Base-by-base conservation (phyloP, 78 protist species). In the Dictyostelium capitatum region DNA sequence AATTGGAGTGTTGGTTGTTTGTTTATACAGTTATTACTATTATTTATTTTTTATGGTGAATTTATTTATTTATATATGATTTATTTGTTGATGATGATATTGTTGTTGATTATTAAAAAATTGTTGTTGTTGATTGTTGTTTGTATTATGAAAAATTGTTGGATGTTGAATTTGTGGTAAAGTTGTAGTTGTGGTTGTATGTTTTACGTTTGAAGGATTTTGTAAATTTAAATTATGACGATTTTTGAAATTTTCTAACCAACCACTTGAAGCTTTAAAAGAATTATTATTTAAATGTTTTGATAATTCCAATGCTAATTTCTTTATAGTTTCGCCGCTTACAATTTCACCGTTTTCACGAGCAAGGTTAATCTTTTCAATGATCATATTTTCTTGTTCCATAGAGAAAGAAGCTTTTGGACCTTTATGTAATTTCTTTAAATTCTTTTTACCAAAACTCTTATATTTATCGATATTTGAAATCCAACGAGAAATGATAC, bases 391-490 rank as follows among this genome's bases (percentile, higher is more conserved):
- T 37, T 85, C 92, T 75, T 85, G 92, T 47, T 85, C 83, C 48
- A 48, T 64, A n/a, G 92, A 85, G 83, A 85, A 85, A 0, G 83
- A 74, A 32, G 92, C 92, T 54, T 85, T 85, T 56, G 92, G 92
- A 48, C 92, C 92, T 17, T 85, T 85, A 32, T 85, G 92, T 6
- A 85, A 72, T 20, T 85, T 85, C 83, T 85, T 85, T 56, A 85
- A 65, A 47, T 75, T 75, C 83, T 85, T 85, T 37, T 85, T 85
- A 37, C 64, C 48, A 70, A 85, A 85, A 8, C 62, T 47, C 11
- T 32, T 41, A 72, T 85, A 85, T 46, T 85, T 85, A 1, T 85
- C 92, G 47, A 59, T 59, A 37, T 85, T 85, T 32, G 83, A 41
- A 23, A 65, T 28, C 92, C 92, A 85, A 32, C 92, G 54, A 62